phyloP scores from a whole-genome alignment of 805 yeast genomes.

The Kodamaea kakaduensis region DNA sequence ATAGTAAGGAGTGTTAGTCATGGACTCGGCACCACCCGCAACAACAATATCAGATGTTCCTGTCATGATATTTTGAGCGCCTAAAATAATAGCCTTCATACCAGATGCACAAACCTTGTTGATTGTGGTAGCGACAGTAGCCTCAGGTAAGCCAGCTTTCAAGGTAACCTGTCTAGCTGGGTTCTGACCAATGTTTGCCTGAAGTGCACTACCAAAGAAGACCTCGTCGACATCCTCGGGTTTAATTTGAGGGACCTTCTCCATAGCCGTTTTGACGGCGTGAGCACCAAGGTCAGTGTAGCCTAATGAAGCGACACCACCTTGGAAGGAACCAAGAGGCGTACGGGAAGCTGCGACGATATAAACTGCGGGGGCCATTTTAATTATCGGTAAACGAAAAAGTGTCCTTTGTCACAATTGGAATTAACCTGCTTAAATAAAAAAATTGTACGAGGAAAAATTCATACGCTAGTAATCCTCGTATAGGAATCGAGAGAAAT shows the following conservation, averaged over 20 bases:
- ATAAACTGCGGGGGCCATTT: slow-evolving; percentile 51
- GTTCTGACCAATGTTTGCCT: slow-evolving; percentile 93
- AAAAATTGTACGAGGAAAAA: slow-evolving; percentile 6
- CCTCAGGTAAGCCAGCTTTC: slow-evolving; percentile 78
- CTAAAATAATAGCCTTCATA: slow-evolving; percentile 84
- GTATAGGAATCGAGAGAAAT: background rate
- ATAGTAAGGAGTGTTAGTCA: slow-evolving; percentile 95
- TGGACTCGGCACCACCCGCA: slow-evolving; percentile 97
- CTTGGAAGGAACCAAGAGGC: slow-evolving; percentile 94
- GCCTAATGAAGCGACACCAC: slow-evolving; percentile 66
- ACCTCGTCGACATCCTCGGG: slow-evolving; percentile 83
- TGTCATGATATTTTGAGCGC: slow-evolving; percentile 82
- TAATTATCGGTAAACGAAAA: background rate
- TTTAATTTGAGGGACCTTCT: slow-evolving; percentile 74
- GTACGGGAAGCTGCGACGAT: slow-evolving; percentile 92
- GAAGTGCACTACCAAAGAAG: slow-evolving; percentile 86
- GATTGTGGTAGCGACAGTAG: slow-evolving; percentile 81
- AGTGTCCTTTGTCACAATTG: background rate
- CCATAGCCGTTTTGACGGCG: slow-evolving; percentile 87
- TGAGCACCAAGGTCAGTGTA: slow-evolving; percentile 88
- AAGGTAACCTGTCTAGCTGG: slow-evolving; percentile 98
- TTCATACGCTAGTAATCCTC: slow-evolving; percentile 1
- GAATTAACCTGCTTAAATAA: slow-evolving; percentile 2
- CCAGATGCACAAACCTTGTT: slow-evolving; percentile 99
- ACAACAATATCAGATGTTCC: slow-evolving; percentile 91